phyloP scores from a whole-genome alignment of 805 yeast species.

The Candida hispaniensis region DNA sequence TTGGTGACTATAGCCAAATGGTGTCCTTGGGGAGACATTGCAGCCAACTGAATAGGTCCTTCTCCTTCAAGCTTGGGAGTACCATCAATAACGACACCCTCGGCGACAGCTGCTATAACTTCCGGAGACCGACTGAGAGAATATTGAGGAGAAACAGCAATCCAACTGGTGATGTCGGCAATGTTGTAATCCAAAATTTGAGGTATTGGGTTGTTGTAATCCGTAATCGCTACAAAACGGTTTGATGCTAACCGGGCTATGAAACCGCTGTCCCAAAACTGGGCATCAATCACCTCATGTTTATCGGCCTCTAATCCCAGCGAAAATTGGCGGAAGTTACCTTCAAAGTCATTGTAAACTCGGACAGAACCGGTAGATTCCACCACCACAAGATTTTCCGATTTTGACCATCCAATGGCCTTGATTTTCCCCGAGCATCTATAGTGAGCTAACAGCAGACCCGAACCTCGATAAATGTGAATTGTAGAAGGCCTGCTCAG shows the following conservation, averaged over 20 bases:
- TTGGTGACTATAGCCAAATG: conserved; percentile 38
- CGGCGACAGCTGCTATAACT: conserved; percentile 23
- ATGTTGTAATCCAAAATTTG: conserved; percentile 18
- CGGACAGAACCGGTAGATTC: conserved; percentile 44
- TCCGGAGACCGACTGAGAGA: conserved; percentile 25
- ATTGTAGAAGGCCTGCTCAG: conserved; percentile 21
- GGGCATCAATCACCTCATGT: conserved; percentile 29
- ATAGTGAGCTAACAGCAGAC: conserved; percentile 23
- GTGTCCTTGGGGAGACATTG: conserved; percentile 45
- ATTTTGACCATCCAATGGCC: conserved; percentile 41
- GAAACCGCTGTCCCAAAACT: conserved; percentile 36
- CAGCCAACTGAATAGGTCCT: conserved; percentile 21
- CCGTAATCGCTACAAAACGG: too few relatives aligned
- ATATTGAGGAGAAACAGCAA: conserved; percentile 24
- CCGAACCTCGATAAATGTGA: conserved; percentile 27
- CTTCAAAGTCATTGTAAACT: conserved; percentile 52
- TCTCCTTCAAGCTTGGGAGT: conserved; percentile 4
- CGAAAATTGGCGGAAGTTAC: conserved; percentile 49
- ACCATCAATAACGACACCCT: conserved; percentile 21
- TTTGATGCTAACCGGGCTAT: conserved; percentile 26
- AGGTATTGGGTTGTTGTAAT: conserved; percentile 32
- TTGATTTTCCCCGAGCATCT: conserved; percentile 42
- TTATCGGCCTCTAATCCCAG: conserved; percentile 31
- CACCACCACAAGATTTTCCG: conserved; percentile 48
- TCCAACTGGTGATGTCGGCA: conserved; percentile 26